These are phyloP conservation scores for Trichoderma arundinaceum DNA, from an alignment of 2,329 filamentous ascomycete genomes.

Conservation along the genomic window DNA sequence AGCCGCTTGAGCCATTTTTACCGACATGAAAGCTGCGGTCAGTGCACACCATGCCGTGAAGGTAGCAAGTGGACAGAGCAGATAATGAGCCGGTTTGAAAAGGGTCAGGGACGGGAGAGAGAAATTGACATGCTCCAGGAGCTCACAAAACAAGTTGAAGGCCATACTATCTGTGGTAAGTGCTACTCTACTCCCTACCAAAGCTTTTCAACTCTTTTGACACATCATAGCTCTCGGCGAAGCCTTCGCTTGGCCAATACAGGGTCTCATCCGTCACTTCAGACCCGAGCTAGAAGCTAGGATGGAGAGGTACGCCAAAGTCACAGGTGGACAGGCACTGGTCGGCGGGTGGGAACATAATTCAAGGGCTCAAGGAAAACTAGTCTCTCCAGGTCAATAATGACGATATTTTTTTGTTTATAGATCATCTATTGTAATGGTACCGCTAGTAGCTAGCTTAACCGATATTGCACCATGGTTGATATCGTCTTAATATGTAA, in stretches of 20 bases:
- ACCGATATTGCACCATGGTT: neutral
- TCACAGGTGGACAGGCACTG: conserved; percentile 74
- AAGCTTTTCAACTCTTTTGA: conserved; percentile 35
- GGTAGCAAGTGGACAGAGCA: conserved; percentile 99
- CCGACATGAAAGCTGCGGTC: conserved; percentile 96
- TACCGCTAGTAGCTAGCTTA: neutral
- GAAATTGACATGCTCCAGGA: conserved; percentile 99
- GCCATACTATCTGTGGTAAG: conserved; percentile 95
- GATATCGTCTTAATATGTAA: conserved; percentile 24
- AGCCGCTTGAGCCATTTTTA: conserved; percentile 95
- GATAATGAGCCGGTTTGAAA: conserved; percentile 97
- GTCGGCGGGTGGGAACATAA: conserved; percentile 88
- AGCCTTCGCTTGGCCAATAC: conserved; percentile 97
- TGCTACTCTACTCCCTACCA: conserved; percentile 34
- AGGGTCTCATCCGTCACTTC: conserved; percentile 98
- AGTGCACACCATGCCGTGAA: conserved; percentile 99
- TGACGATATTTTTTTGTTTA: conserved; percentile 12
- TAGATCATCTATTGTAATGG: conserved; percentile 9
- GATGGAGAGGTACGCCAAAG: conserved; percentile 78
- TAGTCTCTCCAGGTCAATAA: conserved; percentile 91
- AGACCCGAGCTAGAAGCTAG: conserved; percentile 91
- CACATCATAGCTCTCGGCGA: conserved; percentile 75
- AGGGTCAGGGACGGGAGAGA: conserved; percentile 82
- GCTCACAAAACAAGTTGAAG: conserved; percentile 98
- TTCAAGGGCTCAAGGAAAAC: conserved; percentile 75